phyloP scores from a whole-genome alignment of 2,329 filamentous ascomycete genomes.

The Hypoxylon sp. region DNA sequence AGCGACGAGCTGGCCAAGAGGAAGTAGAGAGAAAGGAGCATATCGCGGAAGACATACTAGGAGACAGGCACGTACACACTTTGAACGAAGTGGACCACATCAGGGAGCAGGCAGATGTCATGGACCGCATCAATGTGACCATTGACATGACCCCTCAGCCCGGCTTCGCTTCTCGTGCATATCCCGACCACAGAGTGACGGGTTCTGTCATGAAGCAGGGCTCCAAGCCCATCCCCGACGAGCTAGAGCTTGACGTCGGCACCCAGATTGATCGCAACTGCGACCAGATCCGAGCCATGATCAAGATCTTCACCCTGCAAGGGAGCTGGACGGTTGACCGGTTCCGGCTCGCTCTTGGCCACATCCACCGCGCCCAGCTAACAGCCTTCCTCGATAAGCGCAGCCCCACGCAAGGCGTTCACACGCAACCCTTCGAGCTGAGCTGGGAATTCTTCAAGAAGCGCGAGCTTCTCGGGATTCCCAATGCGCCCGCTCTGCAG shows the following conservation, averaged over 20 bases:
- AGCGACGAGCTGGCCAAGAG: neutral
- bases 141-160: neutral
- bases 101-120: neutral
- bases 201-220: neutral
- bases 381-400: neutral
- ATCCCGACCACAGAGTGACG: neutral
- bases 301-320: neutral
- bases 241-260: neutral
- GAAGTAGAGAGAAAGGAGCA: neutral
- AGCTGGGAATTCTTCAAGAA: constrained; percentile 1
- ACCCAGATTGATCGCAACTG: neutral
- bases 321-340: neutral
- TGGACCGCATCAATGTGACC: neutral
- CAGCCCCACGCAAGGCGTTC: neutral
- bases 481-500: neutral
- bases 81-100: neutral
- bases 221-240: neutral
- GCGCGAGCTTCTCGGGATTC: neutral
- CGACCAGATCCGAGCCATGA: constrained; percentile 3
- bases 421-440: neutral
- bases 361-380: neutral
- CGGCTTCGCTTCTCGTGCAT: neutral
- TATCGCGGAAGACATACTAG: neutral
- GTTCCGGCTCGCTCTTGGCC: neutral
- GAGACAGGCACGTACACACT: neutral